Evolutionary conservation across 2,329 filamentous ascomycete species (phyloP).

Genomic region (Microsporum audouinii): DNA sequence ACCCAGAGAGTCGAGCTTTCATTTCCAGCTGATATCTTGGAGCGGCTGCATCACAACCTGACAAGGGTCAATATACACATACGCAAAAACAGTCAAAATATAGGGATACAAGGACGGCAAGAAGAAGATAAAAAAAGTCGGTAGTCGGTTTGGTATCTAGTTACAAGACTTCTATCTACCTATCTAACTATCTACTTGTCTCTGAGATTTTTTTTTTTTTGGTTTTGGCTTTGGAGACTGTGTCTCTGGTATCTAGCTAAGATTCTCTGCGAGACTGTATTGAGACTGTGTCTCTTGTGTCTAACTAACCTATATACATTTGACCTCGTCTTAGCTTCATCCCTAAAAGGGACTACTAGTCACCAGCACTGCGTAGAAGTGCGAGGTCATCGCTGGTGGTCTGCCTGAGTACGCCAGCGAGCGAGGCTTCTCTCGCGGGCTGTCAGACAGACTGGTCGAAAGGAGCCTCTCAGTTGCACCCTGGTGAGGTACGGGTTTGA

Average conservation of each 20-base stretch:
- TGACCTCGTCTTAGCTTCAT: conserved; percentile 4
- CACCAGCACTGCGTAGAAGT: conserved; percentile 4
- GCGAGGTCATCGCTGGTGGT: conserved; percentile 3
- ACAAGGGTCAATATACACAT: background rate
- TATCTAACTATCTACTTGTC: background rate
- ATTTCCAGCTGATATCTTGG: too few species aligned
- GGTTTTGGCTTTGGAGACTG: background rate
- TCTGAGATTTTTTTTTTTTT: background rate
- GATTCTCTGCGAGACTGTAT: background rate
- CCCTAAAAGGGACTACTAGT: background rate
- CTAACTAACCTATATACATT: background rate
- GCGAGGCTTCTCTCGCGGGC: background rate
- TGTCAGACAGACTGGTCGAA: background rate
- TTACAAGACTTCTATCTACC: background rate
- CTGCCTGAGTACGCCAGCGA: background rate
- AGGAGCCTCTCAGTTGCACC: background rate
- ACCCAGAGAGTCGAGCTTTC: too few species aligned
- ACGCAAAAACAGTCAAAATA: background rate
- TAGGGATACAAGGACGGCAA: background rate
- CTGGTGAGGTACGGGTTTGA: background rate
- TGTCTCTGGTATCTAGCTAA: background rate
- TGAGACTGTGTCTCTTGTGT: background rate
- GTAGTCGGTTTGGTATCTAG: background rate
- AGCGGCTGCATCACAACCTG: background rate
- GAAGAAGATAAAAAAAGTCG: background rate